Evolutionary conservation across 2,329 filamentous ascomycete species (phyloP).

Genomic region (Ilyonectria robusta): DNA sequence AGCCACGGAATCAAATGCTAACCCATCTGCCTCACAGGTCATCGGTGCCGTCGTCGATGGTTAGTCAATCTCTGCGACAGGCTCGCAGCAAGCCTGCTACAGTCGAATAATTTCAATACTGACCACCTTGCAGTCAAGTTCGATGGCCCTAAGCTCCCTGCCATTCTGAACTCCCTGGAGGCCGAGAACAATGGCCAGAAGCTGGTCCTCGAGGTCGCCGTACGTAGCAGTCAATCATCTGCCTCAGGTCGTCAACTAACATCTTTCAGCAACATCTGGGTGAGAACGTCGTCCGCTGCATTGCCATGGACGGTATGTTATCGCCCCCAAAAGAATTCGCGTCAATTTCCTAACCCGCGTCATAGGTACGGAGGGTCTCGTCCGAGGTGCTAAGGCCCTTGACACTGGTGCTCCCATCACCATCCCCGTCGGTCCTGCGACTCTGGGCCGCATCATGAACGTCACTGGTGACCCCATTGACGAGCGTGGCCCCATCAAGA

Average conservation of each 20-base stretch:
- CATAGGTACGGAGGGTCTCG: slow-evolving; percentile 97
- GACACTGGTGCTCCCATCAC: slow-evolving; percentile 97
- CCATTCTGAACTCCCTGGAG: slow-evolving; percentile 97
- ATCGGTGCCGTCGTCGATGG: slow-evolving; percentile 99
- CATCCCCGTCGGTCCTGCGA: slow-evolving; percentile 93
- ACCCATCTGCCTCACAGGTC: slow-evolving; percentile 72
- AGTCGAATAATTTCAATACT: slow-evolving; percentile 36
- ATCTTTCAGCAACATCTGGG: slow-evolving; percentile 92
- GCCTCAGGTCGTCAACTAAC: slow-evolving; percentile 53
- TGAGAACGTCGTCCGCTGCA: slow-evolving; percentile 98
- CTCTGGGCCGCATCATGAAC: slow-evolving; percentile 99
- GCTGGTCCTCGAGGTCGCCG: slow-evolving; percentile 95
- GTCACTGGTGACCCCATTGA: slow-evolving; percentile 99
- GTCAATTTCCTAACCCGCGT: slow-evolving; percentile 31
- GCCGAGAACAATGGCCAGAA: slow-evolving; percentile 93
- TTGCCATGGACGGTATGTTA: slow-evolving; percentile 98
- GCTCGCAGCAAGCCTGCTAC: slow-evolving; percentile 27
- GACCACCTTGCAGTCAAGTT: slow-evolving; percentile 84
- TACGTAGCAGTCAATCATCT: slow-evolving; percentile 64
- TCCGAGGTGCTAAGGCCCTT: slow-evolving; percentile 86
- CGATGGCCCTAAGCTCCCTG: slow-evolving; percentile 90
- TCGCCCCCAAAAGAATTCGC: slow-evolving; percentile 37
- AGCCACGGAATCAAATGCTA: slow-evolving; percentile 36
- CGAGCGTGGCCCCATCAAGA: slow-evolving; percentile 98
- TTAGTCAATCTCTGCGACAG: slow-evolving; percentile 66